Conservation (phyloP, 148 eudicot genomes). For the Rhododendron ovatum region DNA sequence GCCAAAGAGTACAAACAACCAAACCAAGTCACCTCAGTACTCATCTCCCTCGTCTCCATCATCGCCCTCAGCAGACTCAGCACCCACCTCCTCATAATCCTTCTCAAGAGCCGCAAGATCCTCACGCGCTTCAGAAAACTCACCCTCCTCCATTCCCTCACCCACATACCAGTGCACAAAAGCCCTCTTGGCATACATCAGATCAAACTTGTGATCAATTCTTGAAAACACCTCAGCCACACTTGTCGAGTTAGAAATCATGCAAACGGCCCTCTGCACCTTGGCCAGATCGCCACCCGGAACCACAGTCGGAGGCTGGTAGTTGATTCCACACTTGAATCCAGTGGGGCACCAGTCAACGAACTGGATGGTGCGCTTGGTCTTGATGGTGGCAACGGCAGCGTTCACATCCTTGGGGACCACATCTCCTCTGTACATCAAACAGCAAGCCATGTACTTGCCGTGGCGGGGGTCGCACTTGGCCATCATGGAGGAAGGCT, state of each 20-base stretch:
- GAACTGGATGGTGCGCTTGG: conserved; percentile 29
- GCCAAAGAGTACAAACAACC: not conserved
- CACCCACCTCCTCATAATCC: conserved; percentile 12
- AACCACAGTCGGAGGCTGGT: conserved; percentile 30
- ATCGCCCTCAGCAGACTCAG: conserved; percentile 23
- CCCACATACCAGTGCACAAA: conserved; percentile 32
- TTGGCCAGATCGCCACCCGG: conserved; percentile 30
- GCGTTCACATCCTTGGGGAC: conserved; percentile 28
- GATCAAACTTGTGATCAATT: not conserved
- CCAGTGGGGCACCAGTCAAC: conserved; percentile 33
- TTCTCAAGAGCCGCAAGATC: conserved; percentile 26
- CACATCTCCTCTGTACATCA: conserved; percentile 32
- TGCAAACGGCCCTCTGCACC: conserved; percentile 4
- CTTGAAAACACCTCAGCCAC: not conserved
- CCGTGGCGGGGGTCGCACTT: not conserved
- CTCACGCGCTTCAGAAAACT: conserved; percentile 27
- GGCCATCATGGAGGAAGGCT: not conserved
- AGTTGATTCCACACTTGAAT: conserved; percentile 29
- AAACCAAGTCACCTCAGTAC: conserved; percentile 13
- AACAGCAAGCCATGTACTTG: conserved; percentile 26
- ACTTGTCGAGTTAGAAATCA: not conserved
- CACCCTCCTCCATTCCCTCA: conserved; percentile 33
- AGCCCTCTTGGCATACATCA: conserved; percentile 3
- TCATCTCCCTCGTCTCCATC: conserved; percentile 28
- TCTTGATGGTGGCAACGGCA: conserved; percentile 25